A percentile compares a stretch with the other conserved stretches of the same genome.
phyloP scores from a whole-genome alignment of 73 alveolate genomes.

The Tetrahymena thermophila region DNA sequence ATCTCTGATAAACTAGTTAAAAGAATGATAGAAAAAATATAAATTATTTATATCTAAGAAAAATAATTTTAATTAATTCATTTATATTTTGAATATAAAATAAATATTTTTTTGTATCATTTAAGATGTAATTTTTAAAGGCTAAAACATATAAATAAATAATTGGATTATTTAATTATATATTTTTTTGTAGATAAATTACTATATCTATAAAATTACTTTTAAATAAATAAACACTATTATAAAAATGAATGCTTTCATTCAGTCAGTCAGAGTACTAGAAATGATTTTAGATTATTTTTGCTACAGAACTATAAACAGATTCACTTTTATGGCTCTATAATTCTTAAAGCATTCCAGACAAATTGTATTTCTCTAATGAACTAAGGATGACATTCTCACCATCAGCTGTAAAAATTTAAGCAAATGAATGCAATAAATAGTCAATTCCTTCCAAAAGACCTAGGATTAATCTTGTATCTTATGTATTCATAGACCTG shows the following conservation, averaged over 20 bases:
- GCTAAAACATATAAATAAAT: no score
- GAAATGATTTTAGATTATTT: neutral
- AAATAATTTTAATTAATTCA: no score
- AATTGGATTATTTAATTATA: no score
- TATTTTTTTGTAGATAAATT: no score
- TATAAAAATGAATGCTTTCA: neutral
- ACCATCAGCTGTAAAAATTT: neutral
- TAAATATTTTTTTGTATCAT: no score
- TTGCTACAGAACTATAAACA: neutral
- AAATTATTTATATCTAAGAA: no score
- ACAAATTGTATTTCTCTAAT: neutral
- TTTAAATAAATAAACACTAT: neutral
- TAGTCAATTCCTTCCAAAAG: neutral
- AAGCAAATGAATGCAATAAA: neutral
- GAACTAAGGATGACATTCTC: neutral
- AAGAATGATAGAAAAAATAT: no score
- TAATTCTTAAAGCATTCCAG: neutral
- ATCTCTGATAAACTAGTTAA: no score
- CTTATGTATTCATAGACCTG: neutral
- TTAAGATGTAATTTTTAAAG: no score
- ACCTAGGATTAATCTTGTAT: neutral
- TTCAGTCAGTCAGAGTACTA: neutral
- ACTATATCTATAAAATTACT: no score
- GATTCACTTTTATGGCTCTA: neutral
- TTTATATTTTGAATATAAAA: no score